Percentiles rank a stretch among this genome's conserved stretches.
Evolutionary conservation across 331 rosid species (phyloP).

Genomic region (Rosa hybrid): DNA sequence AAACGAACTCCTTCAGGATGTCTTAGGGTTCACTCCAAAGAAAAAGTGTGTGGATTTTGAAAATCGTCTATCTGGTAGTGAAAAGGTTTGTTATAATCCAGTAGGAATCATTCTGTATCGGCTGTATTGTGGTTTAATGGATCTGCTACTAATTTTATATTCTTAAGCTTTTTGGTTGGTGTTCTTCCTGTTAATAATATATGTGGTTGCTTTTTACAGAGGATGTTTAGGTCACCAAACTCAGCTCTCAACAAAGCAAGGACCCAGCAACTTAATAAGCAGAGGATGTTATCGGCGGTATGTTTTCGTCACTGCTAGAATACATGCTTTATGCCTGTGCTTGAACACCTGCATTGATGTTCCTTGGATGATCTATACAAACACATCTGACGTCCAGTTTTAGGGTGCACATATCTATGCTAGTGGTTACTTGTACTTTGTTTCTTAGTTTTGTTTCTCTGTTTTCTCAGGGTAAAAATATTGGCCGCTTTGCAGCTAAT

Average conservation of each 20-base stretch:
- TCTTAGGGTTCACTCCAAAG: conserved; percentile 81
- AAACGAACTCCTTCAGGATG: conserved; percentile 81
- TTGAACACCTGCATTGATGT: not conserved
- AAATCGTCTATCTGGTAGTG: conserved; percentile 65
- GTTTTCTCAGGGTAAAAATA: conserved; percentile 64
- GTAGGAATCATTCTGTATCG: not conserved
- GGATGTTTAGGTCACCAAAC: conserved; percentile 85
- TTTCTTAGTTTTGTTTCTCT: not conserved
- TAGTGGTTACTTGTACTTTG: not conserved
- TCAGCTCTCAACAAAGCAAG: conserved; percentile 81
- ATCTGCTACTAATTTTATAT: not conserved
- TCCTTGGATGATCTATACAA: not conserved
- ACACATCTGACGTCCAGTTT: too few species aligned
- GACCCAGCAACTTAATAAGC: conserved; percentile 80
- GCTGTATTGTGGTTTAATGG: not conserved
- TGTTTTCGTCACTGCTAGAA: conserved; percentile 19
- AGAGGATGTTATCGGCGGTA: conserved; percentile 79
- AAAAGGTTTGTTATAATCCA: conserved; percentile 58
- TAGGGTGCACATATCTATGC: not conserved
- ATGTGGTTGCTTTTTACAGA: conserved; percentile 39
- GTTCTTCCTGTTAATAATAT: not conserved
- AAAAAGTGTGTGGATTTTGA: conserved; percentile 47
- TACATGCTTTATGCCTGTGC: not conserved
- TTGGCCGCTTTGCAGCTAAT: conserved; percentile 65
- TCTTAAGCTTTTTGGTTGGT: not conserved